These are phyloP conservation scores for Eucalyptus fibrosa DNA, from an alignment of 345 rosid genomes.

Conservation along the genomic window DNA sequence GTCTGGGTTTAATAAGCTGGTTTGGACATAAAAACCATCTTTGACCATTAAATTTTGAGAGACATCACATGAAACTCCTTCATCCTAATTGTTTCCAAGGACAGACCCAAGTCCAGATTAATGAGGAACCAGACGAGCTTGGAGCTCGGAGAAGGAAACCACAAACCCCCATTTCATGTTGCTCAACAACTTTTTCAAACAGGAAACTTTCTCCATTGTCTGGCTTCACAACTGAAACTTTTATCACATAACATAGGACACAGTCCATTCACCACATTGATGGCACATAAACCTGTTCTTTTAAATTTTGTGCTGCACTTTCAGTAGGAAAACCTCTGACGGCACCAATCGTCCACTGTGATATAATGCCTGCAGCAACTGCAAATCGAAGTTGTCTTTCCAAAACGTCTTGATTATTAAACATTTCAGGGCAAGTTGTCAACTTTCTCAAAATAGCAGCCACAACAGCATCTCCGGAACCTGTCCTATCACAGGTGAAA, in stretches of 20 bases:
- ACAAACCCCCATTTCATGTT: background rate
- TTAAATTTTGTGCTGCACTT: slow-evolving; percentile 81
- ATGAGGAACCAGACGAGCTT: background rate
- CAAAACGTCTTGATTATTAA: slow-evolving; percentile 52
- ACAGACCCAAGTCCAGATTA: background rate
- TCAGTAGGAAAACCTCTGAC: slow-evolving; percentile 90
- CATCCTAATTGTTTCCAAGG: background rate
- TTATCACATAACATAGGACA: background rate
- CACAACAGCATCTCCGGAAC: slow-evolving; percentile 94
- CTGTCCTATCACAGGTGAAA: slow-evolving; percentile 85
- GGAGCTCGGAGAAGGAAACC: background rate
- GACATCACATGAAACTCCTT: background rate
- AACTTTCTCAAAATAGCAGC: slow-evolving; percentile 85
- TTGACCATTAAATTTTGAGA: background rate
- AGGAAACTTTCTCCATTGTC: background rate
- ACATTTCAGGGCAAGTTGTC: slow-evolving; percentile 66
- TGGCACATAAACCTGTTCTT: slow-evolving; percentile 91
- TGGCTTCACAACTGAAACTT: background rate
- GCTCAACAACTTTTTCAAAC: background rate
- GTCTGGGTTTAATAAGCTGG: background rate
- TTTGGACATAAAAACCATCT: background rate
- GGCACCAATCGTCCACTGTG: slow-evolving; percentile 94
- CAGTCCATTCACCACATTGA: slow-evolving; percentile 61
- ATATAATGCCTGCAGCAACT: slow-evolving; percentile 75
- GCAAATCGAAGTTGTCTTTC: slow-evolving; percentile 89